Evolutionary conservation across 768 basidiomycete genomes (phyloP).

Genomic region (Boletus reticulatus): DNA sequence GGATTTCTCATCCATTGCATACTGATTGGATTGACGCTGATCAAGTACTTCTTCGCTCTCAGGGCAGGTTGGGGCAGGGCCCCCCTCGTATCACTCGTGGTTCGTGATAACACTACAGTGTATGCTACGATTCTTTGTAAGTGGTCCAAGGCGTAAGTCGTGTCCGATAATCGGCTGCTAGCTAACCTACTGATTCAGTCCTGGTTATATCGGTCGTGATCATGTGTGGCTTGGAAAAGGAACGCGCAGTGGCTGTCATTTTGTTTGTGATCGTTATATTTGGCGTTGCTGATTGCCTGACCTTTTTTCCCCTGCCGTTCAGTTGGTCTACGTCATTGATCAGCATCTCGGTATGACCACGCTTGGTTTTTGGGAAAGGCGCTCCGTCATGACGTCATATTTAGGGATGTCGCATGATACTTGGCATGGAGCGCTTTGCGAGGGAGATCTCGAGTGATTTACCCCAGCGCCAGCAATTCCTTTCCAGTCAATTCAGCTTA

Average conservation of each 20-base stretch:
- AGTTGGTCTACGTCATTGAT: slow-evolving; percentile 15
- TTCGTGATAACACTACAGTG: slow-evolving; percentile 15
- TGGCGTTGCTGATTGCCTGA: not conserved
- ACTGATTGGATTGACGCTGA: slow-evolving; percentile 13
- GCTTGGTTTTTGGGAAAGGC: not conserved
- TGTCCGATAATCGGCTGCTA: not conserved
- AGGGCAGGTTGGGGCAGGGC: slow-evolving; percentile 17
- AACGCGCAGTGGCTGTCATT: not conserved
- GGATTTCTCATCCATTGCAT: slow-evolving; percentile 13
- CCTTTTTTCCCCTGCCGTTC: not conserved
- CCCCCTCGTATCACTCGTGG: slow-evolving; percentile 19
- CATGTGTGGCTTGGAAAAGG: not conserved
- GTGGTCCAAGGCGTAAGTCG: not conserved
- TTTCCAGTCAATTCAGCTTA: slow-evolving; percentile 12
- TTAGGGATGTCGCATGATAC: slow-evolving; percentile 27
- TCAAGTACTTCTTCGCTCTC: slow-evolving; percentile 17
- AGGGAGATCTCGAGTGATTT: not conserved
- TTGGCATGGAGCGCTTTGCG: slow-evolving; percentile 23
- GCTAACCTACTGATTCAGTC: not conserved
- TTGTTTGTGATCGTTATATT: slow-evolving; percentile 7
- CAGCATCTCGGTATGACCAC: slow-evolving; percentile 12
- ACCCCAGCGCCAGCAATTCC: not conserved
- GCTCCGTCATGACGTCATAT: not conserved
- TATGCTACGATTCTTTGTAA: slow-evolving; percentile 11
- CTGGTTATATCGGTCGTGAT: not conserved